These are phyloP conservation scores for Globisporangium spinosum DNA, from an alignment of 352 stramenopile species.

Conservation along the genomic window DNA sequence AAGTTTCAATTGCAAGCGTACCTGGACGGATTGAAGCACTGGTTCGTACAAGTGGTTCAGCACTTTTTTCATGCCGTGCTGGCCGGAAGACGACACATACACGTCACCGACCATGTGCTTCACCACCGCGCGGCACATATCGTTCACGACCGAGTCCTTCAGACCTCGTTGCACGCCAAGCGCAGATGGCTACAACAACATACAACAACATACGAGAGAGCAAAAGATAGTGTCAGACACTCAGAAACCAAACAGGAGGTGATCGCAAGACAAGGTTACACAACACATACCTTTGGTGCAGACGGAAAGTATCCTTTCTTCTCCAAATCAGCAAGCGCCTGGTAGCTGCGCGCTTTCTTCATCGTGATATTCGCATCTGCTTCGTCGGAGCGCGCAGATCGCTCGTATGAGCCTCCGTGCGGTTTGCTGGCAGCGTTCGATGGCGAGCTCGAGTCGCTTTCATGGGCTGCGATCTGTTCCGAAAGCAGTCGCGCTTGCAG, in stretches of 20 bases:
- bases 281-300: conserved; percentile 42
- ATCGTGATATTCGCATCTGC: conserved; percentile 37
- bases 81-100: conserved; percentile 69
- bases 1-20: conserved; percentile 10
- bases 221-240: neutral
- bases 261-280: neutral
- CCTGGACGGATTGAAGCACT: conserved; percentile 78
- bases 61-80: conserved; percentile 69
- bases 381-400: conserved; percentile 17
- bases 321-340: conserved; percentile 76
- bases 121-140: conserved; percentile 84
- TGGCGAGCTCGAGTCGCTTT: conserved; percentile 19
- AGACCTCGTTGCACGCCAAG: conserved; percentile 77
- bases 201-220: neutral
- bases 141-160: conserved; percentile 86
- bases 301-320: conserved; percentile 82
- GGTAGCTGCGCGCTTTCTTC: conserved; percentile 76
- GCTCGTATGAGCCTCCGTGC: conserved; percentile 65
- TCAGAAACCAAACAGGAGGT: neutral
- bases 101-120: conserved; percentile 89
- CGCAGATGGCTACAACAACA: conserved; percentile 41
- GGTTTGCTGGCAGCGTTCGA: conserved; percentile 20
- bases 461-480: conserved; percentile 47
- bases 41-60: conserved; percentile 85
- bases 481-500: conserved; percentile 53